Base-by-base conservation (phyloP, 495 filamentous ascomycete species). In the Podospora appendiculata region DNA sequence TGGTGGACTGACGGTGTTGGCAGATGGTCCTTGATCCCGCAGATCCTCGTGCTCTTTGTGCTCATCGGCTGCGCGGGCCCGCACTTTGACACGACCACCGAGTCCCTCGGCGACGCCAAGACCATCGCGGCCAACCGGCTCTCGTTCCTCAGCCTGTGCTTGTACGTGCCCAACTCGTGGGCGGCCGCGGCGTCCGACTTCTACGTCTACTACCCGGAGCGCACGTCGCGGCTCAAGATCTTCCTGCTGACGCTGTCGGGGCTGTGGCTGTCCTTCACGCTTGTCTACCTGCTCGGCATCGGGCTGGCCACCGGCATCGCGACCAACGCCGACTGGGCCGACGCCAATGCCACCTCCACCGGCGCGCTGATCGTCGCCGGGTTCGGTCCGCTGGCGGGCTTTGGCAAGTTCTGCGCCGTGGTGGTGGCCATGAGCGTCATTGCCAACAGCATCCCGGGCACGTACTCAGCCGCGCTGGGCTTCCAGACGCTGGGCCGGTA, bases 321-420 rank as follows among this genome's bases (percentile, higher is more conserved):
- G 1, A 70, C 71, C 39, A 78, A 79, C 54, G 56, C 74, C 0
- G 56, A 59, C 4, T 87, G 81, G 77, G 57, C 63, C 1, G 67
- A 58, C 4, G 81, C 84, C 10, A 84, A 83, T 50, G 71, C 71
- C 12, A 68, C 71, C 13, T 83, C 76, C 0, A 77, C 82, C 2
- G 87, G 86, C 4, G 81, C 82, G 4, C 75, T 91, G 1, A 79
- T 90, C 12, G 82, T 87, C 8, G 78, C 82, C 58, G 86, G 77
- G 16, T 87, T 78, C 60, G 69, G 65, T 3, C 77, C 81, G 0
- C 72, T 89, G 0, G 78, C 79, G 39, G 70, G 68, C 0, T 91
- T 91, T 55, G 87, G 87, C 41, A 83, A 83, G 56, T 86, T 89
- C 72, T 86, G 83, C 63, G 76, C 79, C 16, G 84, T 89, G 1